Evolutionary conservation across 768 basidiomycete genomes (phyloP).

Genomic region (Trametes gibbosa): DNA sequence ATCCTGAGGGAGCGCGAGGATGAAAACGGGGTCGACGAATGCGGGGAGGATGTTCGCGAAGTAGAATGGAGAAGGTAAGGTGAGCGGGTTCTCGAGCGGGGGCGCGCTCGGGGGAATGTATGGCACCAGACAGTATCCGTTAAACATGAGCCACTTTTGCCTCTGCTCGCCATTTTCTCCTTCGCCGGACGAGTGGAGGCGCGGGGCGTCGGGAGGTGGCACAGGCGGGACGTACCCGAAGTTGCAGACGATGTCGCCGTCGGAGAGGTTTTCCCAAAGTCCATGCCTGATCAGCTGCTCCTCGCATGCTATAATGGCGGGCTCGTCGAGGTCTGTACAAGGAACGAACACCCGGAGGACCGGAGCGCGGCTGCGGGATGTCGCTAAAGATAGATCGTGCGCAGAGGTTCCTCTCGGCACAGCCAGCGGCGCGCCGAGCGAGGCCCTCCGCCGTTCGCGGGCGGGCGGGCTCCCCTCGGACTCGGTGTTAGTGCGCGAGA

Average conservation of each 20-base stretch:
- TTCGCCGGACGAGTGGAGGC: slow-evolving; percentile 18
- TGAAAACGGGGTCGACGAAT: slow-evolving; percentile 28
- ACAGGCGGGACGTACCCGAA: slow-evolving; percentile 68
- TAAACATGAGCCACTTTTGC: slow-evolving; percentile 66
- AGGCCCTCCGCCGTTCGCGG: slow-evolving; percentile 3
- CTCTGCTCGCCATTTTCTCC: slow-evolving; percentile 14
- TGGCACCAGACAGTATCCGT: slow-evolving; percentile 59
- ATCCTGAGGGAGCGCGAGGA: slow-evolving; percentile 31
- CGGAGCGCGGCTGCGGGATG: slow-evolving; percentile 63
- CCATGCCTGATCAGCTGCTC: slow-evolving; percentile 64
- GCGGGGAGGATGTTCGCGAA: slow-evolving; percentile 62
- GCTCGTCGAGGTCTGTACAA: slow-evolving; percentile 51
- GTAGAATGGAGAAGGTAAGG: slow-evolving; percentile 74
- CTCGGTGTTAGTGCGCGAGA: slow-evolving; percentile 23
- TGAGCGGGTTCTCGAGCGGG: slow-evolving; percentile 54
- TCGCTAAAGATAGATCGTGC: slow-evolving; percentile 64
- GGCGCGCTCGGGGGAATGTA: slow-evolving; percentile 56
- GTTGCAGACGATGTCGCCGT: slow-evolving; percentile 78
- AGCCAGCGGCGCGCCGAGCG: slow-evolving; percentile 26
- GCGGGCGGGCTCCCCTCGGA: slow-evolving; percentile 16
- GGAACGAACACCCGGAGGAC: slow-evolving; percentile 75
- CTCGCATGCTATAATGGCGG: slow-evolving; percentile 56
- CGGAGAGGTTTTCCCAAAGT: slow-evolving; percentile 72
- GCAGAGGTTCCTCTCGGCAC: slow-evolving; percentile 32
- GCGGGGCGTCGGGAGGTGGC: slow-evolving; percentile 26